Percentiles rank a stretch among this genome's conserved stretches.
These are phyloP conservation scores for Claviceps pazoutovae DNA, from an alignment of 2,329 filamentous ascomycete genomes.

Conservation along the genomic window DNA sequence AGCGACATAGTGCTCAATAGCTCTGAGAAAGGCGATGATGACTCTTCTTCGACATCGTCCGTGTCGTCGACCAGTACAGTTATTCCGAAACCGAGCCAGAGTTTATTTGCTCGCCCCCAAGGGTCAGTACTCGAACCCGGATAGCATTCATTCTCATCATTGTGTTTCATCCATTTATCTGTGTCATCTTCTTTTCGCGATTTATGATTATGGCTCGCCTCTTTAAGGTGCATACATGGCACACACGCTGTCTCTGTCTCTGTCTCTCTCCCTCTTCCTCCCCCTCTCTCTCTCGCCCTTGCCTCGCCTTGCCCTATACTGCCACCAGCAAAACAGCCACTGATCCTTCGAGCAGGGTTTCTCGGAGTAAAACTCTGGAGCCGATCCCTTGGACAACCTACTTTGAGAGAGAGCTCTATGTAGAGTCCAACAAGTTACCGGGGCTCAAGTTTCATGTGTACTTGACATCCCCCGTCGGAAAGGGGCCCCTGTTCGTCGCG, in stretches of 20 bases:
- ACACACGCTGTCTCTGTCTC: neutral
- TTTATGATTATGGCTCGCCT: too few species aligned
- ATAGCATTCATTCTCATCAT: neutral
- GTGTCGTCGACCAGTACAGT: conserved; percentile 88
- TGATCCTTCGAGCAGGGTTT: conserved; percentile 22
- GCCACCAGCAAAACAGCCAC: conserved; percentile 6
- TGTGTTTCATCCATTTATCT: neutral
- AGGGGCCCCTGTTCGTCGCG: conserved; percentile 75
- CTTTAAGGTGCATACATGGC: neutral
- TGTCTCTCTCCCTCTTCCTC: neutral
- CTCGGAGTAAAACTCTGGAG: conserved; percentile 41
- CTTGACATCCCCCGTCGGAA: conserved; percentile 62
- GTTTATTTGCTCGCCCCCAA: conserved; percentile 57
- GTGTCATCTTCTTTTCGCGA: too few species aligned
- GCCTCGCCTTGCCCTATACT: neutral
- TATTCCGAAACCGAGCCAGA: conserved; percentile 60
- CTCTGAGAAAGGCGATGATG: conserved; percentile 36
- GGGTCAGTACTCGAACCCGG: conserved; percentile 31
- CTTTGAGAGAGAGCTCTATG: conserved; percentile 75
- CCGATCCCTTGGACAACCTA: conserved; percentile 77
- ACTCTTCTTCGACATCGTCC: conserved; percentile 65
- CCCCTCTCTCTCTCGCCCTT: neutral
- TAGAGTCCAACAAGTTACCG: conserved; percentile 35
- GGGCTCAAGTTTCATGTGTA: conserved; percentile 68
- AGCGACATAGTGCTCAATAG: conserved; percentile 31